These are phyloP conservation scores for Acanthochlamys bracteata DNA, from an alignment of 106 monocot species.

Conservation along the genomic window DNA sequence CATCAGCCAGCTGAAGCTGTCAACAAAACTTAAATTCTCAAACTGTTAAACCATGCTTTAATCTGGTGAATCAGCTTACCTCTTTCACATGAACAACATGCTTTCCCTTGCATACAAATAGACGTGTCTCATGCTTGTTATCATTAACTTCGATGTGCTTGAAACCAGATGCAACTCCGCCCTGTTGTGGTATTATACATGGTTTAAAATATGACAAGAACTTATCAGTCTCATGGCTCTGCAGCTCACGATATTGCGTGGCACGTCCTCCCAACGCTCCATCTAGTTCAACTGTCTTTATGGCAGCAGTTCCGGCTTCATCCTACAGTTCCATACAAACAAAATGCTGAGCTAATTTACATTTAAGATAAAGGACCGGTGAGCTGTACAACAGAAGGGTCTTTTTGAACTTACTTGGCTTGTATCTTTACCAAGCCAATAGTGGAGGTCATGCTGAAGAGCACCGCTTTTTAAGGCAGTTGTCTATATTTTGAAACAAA, in stretches of 20 bases:
- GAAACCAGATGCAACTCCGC: constrained; percentile 40
- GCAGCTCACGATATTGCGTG: constrained; percentile 43
- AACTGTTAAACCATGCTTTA: neutral
- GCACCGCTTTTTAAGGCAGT: constrained; percentile 43
- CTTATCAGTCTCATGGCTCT: constrained; percentile 45
- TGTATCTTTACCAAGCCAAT: constrained; percentile 56
- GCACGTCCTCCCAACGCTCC: constrained; percentile 50
- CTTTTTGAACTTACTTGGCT: constrained; percentile 33
- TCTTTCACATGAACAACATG: constrained; percentile 48
- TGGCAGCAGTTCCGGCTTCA: constrained; percentile 43
- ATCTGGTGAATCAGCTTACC: constrained; percentile 16
- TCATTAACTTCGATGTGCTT: constrained; percentile 38
- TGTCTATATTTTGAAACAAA: constrained; percentile 19
- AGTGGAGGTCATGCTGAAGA: constrained; percentile 49
- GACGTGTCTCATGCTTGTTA: constrained; percentile 23
- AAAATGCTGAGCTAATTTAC: neutral
- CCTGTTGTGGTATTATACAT: constrained; percentile 47
- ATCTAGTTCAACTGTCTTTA: constrained; percentile 49
- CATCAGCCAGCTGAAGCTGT: neutral
- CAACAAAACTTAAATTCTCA: neutral
- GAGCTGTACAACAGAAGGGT: neutral
- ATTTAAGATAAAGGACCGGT: neutral
- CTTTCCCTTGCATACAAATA: constrained; percentile 54
- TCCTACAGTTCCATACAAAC: constrained; percentile 16
- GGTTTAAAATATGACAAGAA: constrained; percentile 57